Base-by-base conservation (phyloP, 163 green algal genomes). In the Scenedesmus sp. region DNA sequence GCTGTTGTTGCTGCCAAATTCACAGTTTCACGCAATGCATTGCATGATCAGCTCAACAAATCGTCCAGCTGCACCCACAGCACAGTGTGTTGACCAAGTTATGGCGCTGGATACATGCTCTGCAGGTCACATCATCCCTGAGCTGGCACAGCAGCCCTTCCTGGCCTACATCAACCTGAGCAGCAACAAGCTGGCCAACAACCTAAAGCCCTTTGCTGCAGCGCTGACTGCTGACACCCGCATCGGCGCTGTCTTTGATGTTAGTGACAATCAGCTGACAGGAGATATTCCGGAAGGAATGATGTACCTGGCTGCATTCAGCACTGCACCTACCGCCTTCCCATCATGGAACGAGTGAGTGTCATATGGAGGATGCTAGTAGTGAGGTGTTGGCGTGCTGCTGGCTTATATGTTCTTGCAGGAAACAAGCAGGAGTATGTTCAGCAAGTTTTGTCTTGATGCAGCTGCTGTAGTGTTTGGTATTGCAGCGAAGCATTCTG, bases 301-400 rank as follows among this genome's bases (percentile, higher is more conserved):
- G n/a, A n/a, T 23, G 64, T 79, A 89, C 66, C 81, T 92, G 20
- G 88, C 64, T 23, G 88, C 70, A 0, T 87, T 92, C 77, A 85
- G 16, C 52, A 77, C 88, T 23, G 46, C 62, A 15, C 81, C 81
- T 23, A 7, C 81, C 6, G n/a, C 64, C 34, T 92, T 85, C 88
- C 88, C 88, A 3, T 92, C 82, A 1, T 92, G 81, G 88, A 84
- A 88, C 81, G 55, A 76, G 87, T 91, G 87, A 86, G 87, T 86
- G 52, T 12, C 55, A 23, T 26, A 4, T 34, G 70, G 34, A 46
- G 34, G 34, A 46, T 46, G 34, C 34, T 46, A 46, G 8, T 70
- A 6, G 8, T 86, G 52, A 18, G 4, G 0, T 76, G 60, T n/a
- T 89, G 12, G 10, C 34, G n/a, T 82, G 66, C 52, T 70, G 56